Percentiles rank a stretch among this genome's conserved stretches.
phyloP scores from a whole-genome alignment of 805 yeast genomes.

The Zygoascus ofunaensis region DNA sequence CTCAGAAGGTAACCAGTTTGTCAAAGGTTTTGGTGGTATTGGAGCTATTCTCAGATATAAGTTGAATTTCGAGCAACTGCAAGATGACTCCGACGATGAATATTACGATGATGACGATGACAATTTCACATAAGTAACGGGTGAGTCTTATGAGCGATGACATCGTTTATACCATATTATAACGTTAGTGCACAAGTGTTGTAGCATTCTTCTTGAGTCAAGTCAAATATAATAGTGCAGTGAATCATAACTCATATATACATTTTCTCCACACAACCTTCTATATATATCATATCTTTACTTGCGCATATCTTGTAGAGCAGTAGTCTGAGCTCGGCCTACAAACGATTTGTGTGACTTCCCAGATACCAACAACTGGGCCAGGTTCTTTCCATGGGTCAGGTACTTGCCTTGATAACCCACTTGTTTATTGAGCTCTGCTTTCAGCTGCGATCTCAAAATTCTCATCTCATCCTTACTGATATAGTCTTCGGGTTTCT shows the following conservation, averaged over 20 bases:
- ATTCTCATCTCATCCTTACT: slow-evolving; percentile 38
- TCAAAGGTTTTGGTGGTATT: slow-evolving; percentile 96
- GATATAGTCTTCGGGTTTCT: slow-evolving; percentile 31
- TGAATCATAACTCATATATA: too few relatives aligned
- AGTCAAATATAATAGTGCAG: too few relatives aligned
- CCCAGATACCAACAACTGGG: slow-evolving; percentile 64
- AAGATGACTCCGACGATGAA: slow-evolving; percentile 82
- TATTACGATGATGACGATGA: slow-evolving; percentile 46
- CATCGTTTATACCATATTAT: too few relatives aligned
- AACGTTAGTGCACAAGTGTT: too few relatives aligned
- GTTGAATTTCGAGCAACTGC: slow-evolving; percentile 93
- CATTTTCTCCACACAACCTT: neutral
- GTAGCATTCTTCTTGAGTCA: too few relatives aligned
- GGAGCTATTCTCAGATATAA: slow-evolving; percentile 95
- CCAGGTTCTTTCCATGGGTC: slow-evolving; percentile 66
- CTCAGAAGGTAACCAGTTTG: slow-evolving; percentile 98
- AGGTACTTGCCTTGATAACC: slow-evolving; percentile 60
- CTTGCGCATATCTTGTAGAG: slow-evolving; percentile 37
- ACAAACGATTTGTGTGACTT: slow-evolving; percentile 57
- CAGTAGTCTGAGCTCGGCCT: slow-evolving; percentile 62
- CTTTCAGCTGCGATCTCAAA: slow-evolving; percentile 44
- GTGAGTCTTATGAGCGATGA: too few relatives aligned
- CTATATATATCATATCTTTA: too few relatives aligned
- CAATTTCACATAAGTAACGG: too few relatives aligned
- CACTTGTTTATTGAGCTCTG: slow-evolving; percentile 42